Percentiles rank a stretch among this genome's conserved stretches.
Evolutionary conservation across 2,329 filamentous ascomycete species (phyloP).

Genomic region (Paracamarosporium sp.): DNA sequence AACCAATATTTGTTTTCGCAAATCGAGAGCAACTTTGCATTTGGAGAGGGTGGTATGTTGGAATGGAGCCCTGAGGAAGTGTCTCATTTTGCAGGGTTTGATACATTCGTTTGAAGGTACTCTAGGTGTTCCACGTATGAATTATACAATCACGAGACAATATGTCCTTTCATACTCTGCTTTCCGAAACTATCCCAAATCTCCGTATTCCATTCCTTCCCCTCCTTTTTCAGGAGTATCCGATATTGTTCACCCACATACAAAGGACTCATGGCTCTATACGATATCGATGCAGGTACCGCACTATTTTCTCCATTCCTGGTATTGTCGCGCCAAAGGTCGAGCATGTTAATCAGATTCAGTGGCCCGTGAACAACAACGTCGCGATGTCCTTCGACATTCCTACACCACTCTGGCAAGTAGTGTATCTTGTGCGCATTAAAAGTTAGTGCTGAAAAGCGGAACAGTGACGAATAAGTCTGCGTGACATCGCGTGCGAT

Average conservation of each 20-base stretch:
- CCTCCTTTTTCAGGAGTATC: slow-evolving; percentile 26
- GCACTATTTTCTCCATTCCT: slow-evolving; percentile 18
- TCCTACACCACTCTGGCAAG: slow-evolving; percentile 72
- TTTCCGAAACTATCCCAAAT: slow-evolving; percentile 43
- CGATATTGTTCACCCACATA: slow-evolving; percentile 42
- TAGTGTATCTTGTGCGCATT: slow-evolving; percentile 94
- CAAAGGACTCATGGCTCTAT: slow-evolving; percentile 40
- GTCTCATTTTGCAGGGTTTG: slow-evolving; percentile 1
- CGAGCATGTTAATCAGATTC: slow-evolving; percentile 61
- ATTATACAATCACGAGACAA: slow-evolving; percentile 23
- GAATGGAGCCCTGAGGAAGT: slow-evolving; percentile 29
- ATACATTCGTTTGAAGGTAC: neutral
- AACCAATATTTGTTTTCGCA: slow-evolving; percentile 40
- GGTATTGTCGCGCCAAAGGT: slow-evolving; percentile 40
- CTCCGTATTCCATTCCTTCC: slow-evolving; percentile 29
- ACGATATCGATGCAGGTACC: slow-evolving; percentile 33
- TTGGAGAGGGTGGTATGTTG: slow-evolving; percentile 33
- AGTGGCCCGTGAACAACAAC: slow-evolving; percentile 89
- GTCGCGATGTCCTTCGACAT: slow-evolving; percentile 75
- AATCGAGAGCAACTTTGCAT: slow-evolving; percentile 40
- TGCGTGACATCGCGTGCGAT: slow-evolving; percentile 65
- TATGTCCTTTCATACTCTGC: slow-evolving; percentile 38
- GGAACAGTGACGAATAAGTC: slow-evolving; percentile 76
- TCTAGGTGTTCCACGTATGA: neutral
- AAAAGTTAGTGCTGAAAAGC: slow-evolving; percentile 89